Evolutionary conservation across 2,329 filamentous ascomycete genomes (phyloP), one percentile per base, ranked within the genome.

Genomic region (Fusarium sp.): DNA sequence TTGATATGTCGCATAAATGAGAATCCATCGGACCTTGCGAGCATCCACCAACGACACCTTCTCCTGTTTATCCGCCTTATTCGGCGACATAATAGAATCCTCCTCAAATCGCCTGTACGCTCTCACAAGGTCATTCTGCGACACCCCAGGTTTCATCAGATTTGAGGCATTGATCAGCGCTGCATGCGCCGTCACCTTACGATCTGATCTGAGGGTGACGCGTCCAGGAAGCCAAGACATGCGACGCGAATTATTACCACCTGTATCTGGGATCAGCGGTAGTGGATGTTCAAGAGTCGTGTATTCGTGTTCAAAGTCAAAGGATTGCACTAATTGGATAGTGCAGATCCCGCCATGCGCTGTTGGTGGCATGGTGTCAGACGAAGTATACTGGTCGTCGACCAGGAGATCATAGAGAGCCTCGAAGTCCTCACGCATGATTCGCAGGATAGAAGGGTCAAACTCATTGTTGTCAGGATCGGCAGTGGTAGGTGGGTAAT

Each of bases 11-110:
- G 89, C 86, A 73, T 95, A 95, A 8, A 95, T 85, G 36, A 94
- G 76, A 31, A 94, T 87, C 92, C 92, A 96, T 39, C 92, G 85
- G 17, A 94, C 87, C 77, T 94, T 94, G 40, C 93, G 88, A 2
- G 88, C 91, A 67, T 95, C 92, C 10, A 85, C 82, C 13, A 88
- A 80, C 0, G 78, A 78, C 4, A 81, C 73, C 73, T 87, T 89
- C 36, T 89, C 87, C 7, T 77, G 62, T 58, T 87, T 88, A 60
- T 91, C 87, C 1, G 81, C 80, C 63, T 86, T 89, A 21, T 82
- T 80, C 3, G 85, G 83, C 1, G 80, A 78, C 47, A 84, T 78
- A 21, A 86, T 76, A 9, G 83, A 84, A 8, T 88, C 84, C 53
- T 88, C 86, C 73, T 96, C 93, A 57, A 94, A 95, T 4, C 82